Conservation (phyloP, 2,329 filamentous ascomycete genomes). For the Fusarium humuli region DNA sequence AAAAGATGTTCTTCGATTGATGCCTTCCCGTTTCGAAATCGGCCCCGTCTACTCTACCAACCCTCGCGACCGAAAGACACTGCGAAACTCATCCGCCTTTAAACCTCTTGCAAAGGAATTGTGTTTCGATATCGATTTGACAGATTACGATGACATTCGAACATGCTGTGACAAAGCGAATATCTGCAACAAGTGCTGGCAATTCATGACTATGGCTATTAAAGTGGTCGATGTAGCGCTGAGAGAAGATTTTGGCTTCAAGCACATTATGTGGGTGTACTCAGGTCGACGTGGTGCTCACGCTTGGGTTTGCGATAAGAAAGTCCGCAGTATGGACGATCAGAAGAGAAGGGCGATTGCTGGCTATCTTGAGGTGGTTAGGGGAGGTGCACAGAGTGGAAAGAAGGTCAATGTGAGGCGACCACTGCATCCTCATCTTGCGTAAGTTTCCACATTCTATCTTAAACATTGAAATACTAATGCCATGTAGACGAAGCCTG, state of each 20-base stretch:
- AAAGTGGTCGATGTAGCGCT: slow-evolving; percentile 90
- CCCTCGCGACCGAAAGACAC: slow-evolving; percentile 89
- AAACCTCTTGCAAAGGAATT: slow-evolving; percentile 91
- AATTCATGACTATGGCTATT: slow-evolving; percentile 97
- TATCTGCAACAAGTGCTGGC: slow-evolving; percentile 95
- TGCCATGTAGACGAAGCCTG: slow-evolving; percentile 74
- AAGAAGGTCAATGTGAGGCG: slow-evolving; percentile 88
- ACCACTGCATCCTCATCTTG: slow-evolving; percentile 89
- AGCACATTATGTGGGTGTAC: slow-evolving; percentile 98
- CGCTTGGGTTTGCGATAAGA: slow-evolving; percentile 97
- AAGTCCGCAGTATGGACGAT: slow-evolving; percentile 86
- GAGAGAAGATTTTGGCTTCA: slow-evolving; percentile 94
- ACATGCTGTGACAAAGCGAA: slow-evolving; percentile 95
- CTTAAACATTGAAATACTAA: slow-evolving; percentile 29
- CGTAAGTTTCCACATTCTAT: slow-evolving; percentile 59
- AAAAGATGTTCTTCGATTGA: slow-evolving; percentile 88
- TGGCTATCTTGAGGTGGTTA: slow-evolving; percentile 90
- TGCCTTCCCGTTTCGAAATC: slow-evolving; percentile 96
- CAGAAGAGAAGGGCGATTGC: slow-evolving; percentile 86
- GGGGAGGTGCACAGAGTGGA: slow-evolving; percentile 84
- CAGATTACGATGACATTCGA: slow-evolving; percentile 96
- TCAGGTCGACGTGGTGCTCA: slow-evolving; percentile 96
- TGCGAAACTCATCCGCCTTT: slow-evolving; percentile 84
- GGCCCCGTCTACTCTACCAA: slow-evolving; percentile 97
- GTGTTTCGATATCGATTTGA: slow-evolving; percentile 99